Evolutionary conservation across 352 stramenopile genomes (phyloP), one percentile per base, ranked within the genome.

Genomic region (Phytopythium litorale): DNA sequence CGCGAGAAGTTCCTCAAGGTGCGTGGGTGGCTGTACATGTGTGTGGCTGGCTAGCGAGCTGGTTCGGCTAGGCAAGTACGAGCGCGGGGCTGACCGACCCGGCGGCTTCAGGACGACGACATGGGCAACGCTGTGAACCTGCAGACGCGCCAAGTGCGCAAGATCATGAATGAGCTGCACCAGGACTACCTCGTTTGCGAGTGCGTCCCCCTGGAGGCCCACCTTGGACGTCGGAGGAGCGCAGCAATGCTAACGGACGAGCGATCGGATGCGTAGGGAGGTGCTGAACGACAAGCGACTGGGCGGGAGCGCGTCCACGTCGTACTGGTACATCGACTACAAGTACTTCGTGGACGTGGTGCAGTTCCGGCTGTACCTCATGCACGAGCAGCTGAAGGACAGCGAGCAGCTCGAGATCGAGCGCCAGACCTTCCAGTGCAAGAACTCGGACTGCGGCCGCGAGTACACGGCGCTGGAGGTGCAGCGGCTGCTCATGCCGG

Each of bases 241-340:
- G 28, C 28, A 32, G 28, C 28, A 32, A 7, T 7, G 28, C 28
- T 32, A 32, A 32, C 28, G 5, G 28, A 32, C 7, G 28, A 32
- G 5, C 28, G 28, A 32, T 32, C 28, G 28, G 28, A 25, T 4
- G 13, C 19, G 35, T 35, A 96, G 87, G 54, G 85, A 96, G 59
- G 85, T 92, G 60, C 72, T 96, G 28, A 96, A 96, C 57, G 87
- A 96, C 78, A 96, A 96, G 69, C 75, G 82, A 2, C 33, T 80
- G 7, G 85, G 85, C 40, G 87, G 87, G n/a, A 92, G 84, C 59
- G 93, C 85, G 43, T 94, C 87, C 56, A 92, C 83, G 49, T 92
- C 85, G 56, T 96, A 96, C 67, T 96, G 87, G 87, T 84, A 96
- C 74, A 96, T 96, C 73, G 87, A 96, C 77, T 96, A 94, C 81